Evolutionary conservation across 129 eudicot species (phyloP), one percentile per base, ranked within the genome.

Genomic region (Centrapalus pauciflorus): DNA sequence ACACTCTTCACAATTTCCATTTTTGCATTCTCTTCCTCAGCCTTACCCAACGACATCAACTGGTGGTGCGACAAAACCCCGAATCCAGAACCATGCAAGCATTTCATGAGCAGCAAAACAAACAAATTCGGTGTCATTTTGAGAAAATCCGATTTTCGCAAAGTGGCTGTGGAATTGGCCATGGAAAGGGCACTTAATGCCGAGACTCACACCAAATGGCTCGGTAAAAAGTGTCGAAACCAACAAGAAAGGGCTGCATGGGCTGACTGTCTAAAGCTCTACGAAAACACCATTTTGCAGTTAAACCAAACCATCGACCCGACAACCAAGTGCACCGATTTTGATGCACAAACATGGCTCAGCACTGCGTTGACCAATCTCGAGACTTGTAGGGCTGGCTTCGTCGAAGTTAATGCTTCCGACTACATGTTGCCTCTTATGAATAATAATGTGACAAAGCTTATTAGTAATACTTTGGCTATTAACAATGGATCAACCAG

Each of bases 11-110:
- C 73, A 38, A 10, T 75, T 1, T 57, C 49, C 32, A 43, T 65
- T 70, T 64, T 25, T 5, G 27, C 76, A 2, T 64, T 9, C 19
- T 1, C 66, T 37, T 77, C 82, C 19, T 66, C 72, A 1, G 72
- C 82, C 38, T 24, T 64, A 46, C 78, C 61, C 0, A 60, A 67
- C 23, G 89, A 80, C 84, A n/a, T 80, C 19, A 67, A 66, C 76
- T 66, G 76, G 81, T 89, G 96, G 96, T 89, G 96, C 67, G 60
- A 76, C 72, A 57, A 78, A 59, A 89, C 93, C 23, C 96, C 96
- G 0, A 58, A 89, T 74, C 93, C 93, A 0, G 82, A 82, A 21
- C 89, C 80, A 69, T 89, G 96, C 82, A 85, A 82, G 46, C 73
- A 85, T 55, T 80, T 75, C 79, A 82, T 89, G 83, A 66, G 56